phyloP scores from a whole-genome alignment of 1,284 basidiomycete species.

The Cutaneotrichosporon cutaneum region DNA sequence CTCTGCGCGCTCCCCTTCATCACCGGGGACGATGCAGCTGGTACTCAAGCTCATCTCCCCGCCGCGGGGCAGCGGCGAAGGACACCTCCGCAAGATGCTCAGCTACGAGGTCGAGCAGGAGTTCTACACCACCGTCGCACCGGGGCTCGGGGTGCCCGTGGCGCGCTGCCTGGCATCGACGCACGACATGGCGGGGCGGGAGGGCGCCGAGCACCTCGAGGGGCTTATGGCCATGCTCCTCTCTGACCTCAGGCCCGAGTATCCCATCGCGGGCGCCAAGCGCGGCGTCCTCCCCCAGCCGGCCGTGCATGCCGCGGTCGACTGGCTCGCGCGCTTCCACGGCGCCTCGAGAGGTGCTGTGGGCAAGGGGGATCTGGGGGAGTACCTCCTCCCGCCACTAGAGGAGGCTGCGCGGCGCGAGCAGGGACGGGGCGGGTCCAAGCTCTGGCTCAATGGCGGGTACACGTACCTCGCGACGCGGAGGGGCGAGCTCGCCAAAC shows the following conservation, averaged over 20 bases:
- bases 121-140: slow-evolving; percentile 19
- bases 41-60: slow-evolving; percentile 22
- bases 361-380: background rate
- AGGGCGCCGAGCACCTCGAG: background rate
- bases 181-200: background rate
- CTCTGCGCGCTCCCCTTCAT: slow-evolving; percentile 1
- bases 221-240: slow-evolving; percentile 16
- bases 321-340: slow-evolving; percentile 20
- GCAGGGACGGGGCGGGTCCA: background rate
- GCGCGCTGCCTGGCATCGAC: slow-evolving; percentile 14
- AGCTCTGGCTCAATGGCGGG: slow-evolving; percentile 25
- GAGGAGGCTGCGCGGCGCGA: background rate
- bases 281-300: slow-evolving; percentile 3
- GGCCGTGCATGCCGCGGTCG: slow-evolving; percentile 12
- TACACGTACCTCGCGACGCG: slow-evolving; percentile 28
- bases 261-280: slow-evolving; percentile 18
- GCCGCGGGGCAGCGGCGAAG: slow-evolving; percentile 15
- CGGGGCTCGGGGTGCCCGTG: slow-evolving; percentile 10
- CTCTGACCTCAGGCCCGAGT: slow-evolving; percentile 11
- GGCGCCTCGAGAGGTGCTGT: background rate
- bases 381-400: slow-evolving; percentile 8
- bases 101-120: slow-evolving; percentile 25
- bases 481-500: slow-evolving; percentile 14
- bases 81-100: slow-evolving; percentile 26
- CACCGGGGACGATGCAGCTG: background rate